A percentile compares a stretch with the other conserved stretches of the same genome.
These are phyloP conservation scores for Selaginella moellendorffii DNA, from an alignment of 75 land plant species.

Conservation along the genomic window DNA sequence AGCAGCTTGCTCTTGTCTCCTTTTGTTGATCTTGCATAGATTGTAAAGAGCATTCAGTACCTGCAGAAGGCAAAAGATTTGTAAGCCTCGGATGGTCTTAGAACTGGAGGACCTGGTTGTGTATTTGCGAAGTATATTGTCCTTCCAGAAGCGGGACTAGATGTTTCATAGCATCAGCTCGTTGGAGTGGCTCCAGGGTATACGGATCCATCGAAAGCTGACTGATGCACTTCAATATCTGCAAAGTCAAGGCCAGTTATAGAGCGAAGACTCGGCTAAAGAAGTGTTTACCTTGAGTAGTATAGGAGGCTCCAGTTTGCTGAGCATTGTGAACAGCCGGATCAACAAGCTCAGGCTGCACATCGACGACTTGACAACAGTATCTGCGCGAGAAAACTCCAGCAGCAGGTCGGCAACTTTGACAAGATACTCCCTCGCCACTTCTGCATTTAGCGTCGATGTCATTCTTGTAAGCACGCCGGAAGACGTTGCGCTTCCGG, in stretches of 20 bases:
- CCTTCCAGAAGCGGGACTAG: slow-evolving; percentile 89
- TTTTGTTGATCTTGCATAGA: slow-evolving; percentile 94
- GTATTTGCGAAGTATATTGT: slow-evolving; percentile 64
- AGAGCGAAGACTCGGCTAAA: too few species aligned
- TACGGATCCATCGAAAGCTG: slow-evolving; percentile 84
- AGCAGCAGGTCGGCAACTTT: slow-evolving; percentile 90
- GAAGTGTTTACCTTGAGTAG: slow-evolving; percentile 78
- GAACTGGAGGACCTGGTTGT: slow-evolving; percentile 44
- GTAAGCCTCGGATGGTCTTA: neutral
- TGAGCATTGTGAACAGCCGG: slow-evolving; percentile 94
- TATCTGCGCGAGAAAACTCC: slow-evolving; percentile 82
- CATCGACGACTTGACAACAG: slow-evolving; percentile 73
- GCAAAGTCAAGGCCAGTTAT: neutral
- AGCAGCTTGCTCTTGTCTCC: slow-evolving; percentile 97
- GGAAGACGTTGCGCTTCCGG: slow-evolving; percentile 87
- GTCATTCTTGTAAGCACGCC: slow-evolving; percentile 70
- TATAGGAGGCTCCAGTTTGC: slow-evolving; percentile 77
- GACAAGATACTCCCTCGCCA: slow-evolving; percentile 74
- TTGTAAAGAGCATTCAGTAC: slow-evolving; percentile 88
- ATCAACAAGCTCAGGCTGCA: slow-evolving; percentile 71
- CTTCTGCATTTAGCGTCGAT: slow-evolving; percentile 71
- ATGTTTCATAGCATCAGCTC: slow-evolving; percentile 98
- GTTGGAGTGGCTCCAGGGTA: slow-evolving; percentile 75
- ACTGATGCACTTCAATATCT: slow-evolving; percentile 89
- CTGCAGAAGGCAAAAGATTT: slow-evolving; percentile 25